Base-by-base conservation (phyloP, 495 filamentous ascomycete species). In the Penicillium soppii region DNA sequence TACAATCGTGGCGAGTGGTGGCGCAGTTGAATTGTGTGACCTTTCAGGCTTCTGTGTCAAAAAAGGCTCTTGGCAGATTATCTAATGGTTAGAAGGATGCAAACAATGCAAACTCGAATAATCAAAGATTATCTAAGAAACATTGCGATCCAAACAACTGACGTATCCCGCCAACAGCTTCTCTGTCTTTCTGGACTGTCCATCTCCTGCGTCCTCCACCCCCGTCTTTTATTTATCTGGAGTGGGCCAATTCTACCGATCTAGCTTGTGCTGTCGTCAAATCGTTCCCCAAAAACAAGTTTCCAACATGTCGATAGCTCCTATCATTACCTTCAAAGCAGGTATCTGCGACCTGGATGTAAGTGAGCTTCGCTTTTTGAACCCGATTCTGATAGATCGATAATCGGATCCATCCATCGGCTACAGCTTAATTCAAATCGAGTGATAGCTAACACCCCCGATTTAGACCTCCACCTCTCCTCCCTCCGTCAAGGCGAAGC, bases 301-400 rank as follows among this genome's bases (percentile, higher is more conserved):
- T 29, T 15, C 50, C 54, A 75, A 26, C 37, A 95, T 95, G 91
- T 89, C 90, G 47, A 84, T 85, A 74, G 69, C 73, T 54, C 92
- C 91, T 23, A 80, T 96, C 61, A 91, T 99, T 64, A 95, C 91
- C 4, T 97, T 99, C 79, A 97, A 96, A 80, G 95, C 92, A 56
- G 95, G 95, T 67, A 83, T 81, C 69, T 99, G 95, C 73, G 84
- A 91, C 17, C 65, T 95, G 42, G 82, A 90, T 72, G 92, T 97
- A 72, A 58, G 87, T 79, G 43, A 49, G 15, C 36, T 41, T 41
- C 22, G 17, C 26, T 41, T 12, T 49, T 22, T 22, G 21, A 8
- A 36, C n/a, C 29, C 4, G 23, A 23, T 20, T 46, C 4, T 3
- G 27, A 46, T 17, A 30, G 17, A 38, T 21, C n/a, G 7, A 47